Base-by-base conservation (phyloP, 768 basidiomycete species). In the Holtermannia corniformis region DNA sequence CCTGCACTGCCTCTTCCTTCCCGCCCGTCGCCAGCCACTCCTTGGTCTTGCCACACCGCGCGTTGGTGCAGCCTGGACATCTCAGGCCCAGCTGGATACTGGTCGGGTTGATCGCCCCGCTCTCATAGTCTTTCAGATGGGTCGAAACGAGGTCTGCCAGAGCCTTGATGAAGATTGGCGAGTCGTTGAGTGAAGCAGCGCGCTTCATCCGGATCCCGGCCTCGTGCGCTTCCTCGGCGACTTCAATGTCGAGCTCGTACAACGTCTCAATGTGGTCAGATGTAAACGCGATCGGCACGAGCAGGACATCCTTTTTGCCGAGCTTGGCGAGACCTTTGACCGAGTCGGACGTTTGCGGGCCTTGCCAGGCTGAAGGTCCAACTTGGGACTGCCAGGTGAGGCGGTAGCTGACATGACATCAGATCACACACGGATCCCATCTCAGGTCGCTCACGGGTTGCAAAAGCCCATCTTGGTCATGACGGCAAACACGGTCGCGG, bases 231-330 rank as follows among this genome's bases (percentile, higher is more conserved):
- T 97, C 92, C 73, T 83, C 83, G 52, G 79, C 79, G 66, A 97
- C 95, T 71, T 99, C 95, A 49, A 92, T 72, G 72, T 99, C 95
- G 47, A 97, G 78, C 75, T 99, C 95, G 64, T 87, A 97, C 47
- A 99, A 77, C 21, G 95, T 99, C 77, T 99, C 95, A 65, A 99
- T 97, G 71, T 99, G 95, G 74, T 99, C 95, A 70, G 86, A 91
- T 13, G 95, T 99, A 76, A 99, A 99, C 22, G 95, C 95, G 57
- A 99, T 91, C 0, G 95, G 95, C 5, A 99, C 82, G 37, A 97
- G 76, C 51, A 96, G 65, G 28, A 75, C 61, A 55, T 78, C 70
- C 57, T 76, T 76, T 52, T 74, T 59, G 23, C 76, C 76, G 23
- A 66, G 66, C 65, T 74, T 72, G 24, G 72, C 73, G 21, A 75